phyloP scores from a whole-genome alignment of 2,329 filamentous ascomycete species.

The Pseudogymnoascus sp. region DNA sequence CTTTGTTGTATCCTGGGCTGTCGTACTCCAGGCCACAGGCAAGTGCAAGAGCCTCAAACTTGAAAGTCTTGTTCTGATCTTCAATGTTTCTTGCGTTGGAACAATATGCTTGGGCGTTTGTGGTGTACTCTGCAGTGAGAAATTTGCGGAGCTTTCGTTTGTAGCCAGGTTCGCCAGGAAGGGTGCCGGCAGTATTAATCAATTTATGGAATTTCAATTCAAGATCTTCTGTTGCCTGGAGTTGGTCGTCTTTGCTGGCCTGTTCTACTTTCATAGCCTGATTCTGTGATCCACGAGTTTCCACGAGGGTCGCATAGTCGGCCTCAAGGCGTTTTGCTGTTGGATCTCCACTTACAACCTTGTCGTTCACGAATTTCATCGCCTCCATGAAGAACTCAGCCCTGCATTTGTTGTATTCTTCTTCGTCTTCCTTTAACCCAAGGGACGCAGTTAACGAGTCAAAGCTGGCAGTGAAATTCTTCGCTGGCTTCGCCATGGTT shows the following conservation, averaged over 20 bases:
- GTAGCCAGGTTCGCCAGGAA: background rate
- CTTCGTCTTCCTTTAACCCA: background rate
- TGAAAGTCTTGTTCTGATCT: background rate
- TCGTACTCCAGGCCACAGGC: background rate
- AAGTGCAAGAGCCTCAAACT: constrained; percentile 1
- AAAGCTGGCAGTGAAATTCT: background rate
- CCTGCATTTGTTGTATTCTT: background rate
- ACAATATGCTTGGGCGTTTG: background rate
- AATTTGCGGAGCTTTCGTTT: background rate
- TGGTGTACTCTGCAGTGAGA: background rate
- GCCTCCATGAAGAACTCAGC: background rate
- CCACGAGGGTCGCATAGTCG: background rate
- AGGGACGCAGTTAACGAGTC: background rate
- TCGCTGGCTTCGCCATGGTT: background rate
- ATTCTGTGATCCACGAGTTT: background rate
- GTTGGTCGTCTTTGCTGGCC: background rate
- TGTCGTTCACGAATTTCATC: background rate
- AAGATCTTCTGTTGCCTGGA: background rate
- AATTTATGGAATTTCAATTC: background rate
- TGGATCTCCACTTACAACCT: background rate
- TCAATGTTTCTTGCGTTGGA: background rate
- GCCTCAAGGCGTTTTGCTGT: background rate
- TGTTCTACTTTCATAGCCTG: background rate
- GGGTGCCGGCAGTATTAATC: background rate
- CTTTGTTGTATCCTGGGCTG: background rate